Conservation (phyloP, 257 asterid species). For the Lycium barbarum region DNA sequence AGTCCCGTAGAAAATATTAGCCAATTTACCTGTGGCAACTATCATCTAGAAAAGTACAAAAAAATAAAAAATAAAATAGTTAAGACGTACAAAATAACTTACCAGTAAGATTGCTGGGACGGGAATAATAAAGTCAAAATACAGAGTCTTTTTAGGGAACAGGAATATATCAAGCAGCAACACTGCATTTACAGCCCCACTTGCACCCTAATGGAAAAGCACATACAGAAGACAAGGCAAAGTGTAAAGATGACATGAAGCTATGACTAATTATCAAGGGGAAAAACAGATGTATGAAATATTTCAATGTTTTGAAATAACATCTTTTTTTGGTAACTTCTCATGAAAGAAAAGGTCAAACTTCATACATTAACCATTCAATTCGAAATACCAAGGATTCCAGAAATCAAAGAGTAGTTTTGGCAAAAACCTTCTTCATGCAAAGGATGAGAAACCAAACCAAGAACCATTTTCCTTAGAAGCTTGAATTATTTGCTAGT, state of each 20-base stretch:
- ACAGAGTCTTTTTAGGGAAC: slow-evolving; percentile 65
- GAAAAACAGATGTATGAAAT: background rate
- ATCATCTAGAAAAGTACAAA: background rate
- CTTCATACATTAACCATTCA: slow-evolving; percentile 10
- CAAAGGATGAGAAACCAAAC: slow-evolving; percentile 25
- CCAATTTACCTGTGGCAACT: slow-evolving; percentile 12
- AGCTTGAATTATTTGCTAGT: background rate
- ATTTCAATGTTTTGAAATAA: too few species aligned
- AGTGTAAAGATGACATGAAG: background rate
- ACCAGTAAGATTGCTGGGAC: slow-evolving; percentile 87
- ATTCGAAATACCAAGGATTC: background rate
- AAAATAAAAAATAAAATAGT: background rate
- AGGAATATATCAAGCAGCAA: slow-evolving; percentile 91
- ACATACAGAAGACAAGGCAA: slow-evolving; percentile 20
- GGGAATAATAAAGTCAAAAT: slow-evolving; percentile 65
- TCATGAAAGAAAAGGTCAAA: slow-evolving; percentile 17
- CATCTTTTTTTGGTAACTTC: background rate
- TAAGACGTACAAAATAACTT: slow-evolving; percentile 24
- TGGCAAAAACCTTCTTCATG: slow-evolving; percentile 5
- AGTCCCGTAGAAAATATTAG: slow-evolving; percentile 24
- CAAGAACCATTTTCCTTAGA: slow-evolving; percentile 14
- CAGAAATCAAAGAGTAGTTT: slow-evolving; percentile 20
- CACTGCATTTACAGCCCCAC: slow-evolving; percentile 95
- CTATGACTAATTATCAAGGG: background rate
- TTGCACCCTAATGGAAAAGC: slow-evolving; percentile 75